Evolutionary conservation across 163 green algal genomes (phyloP).

Genomic region (Prototheca cutis): DNA sequence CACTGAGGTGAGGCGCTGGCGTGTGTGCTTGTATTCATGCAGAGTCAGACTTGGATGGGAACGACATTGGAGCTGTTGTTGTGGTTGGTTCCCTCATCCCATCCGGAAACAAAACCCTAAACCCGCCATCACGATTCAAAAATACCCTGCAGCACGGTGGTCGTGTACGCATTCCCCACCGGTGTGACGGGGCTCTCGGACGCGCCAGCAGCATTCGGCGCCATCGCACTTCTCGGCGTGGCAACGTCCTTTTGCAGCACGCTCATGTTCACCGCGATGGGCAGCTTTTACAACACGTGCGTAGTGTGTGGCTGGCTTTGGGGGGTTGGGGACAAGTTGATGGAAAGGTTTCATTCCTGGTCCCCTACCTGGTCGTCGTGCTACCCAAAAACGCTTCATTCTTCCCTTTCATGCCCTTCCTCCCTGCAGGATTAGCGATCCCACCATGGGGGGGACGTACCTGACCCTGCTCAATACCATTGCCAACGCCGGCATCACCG

Average conservation of each 20-base stretch:
- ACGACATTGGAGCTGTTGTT: too few relatives aligned
- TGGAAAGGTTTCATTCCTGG: too few relatives aligned
- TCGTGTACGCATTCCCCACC: slow-evolving; percentile 46
- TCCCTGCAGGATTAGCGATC: slow-evolving; percentile 38
- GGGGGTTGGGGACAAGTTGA: slow-evolving; percentile 2
- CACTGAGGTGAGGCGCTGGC: slow-evolving; percentile 1
- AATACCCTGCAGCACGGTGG: slow-evolving; percentile 10
- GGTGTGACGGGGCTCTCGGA: slow-evolving; percentile 22
- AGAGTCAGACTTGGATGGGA: too few relatives aligned
- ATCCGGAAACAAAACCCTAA: not conserved
- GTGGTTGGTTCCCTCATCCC: too few relatives aligned
- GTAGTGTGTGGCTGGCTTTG: not conserved
- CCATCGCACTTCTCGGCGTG: slow-evolving; percentile 48
- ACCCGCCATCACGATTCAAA: not conserved
- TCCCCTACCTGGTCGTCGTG: too few relatives aligned
- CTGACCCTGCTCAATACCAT: slow-evolving; percentile 95
- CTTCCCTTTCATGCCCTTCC: slow-evolving; percentile 3
- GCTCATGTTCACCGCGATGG: slow-evolving; percentile 78
- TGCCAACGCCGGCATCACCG: slow-evolving; percentile 79
- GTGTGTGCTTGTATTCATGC: not conserved
- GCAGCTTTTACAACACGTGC: slow-evolving; percentile 63
- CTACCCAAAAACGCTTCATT: too few relatives aligned
- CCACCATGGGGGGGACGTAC: slow-evolving; percentile 71
- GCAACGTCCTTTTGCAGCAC: slow-evolving; percentile 63
- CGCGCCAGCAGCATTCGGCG: slow-evolving; percentile 33